Evolutionary conservation across 2,329 filamentous ascomycete species (phyloP).

Genomic region (Fusarium humuli): DNA sequence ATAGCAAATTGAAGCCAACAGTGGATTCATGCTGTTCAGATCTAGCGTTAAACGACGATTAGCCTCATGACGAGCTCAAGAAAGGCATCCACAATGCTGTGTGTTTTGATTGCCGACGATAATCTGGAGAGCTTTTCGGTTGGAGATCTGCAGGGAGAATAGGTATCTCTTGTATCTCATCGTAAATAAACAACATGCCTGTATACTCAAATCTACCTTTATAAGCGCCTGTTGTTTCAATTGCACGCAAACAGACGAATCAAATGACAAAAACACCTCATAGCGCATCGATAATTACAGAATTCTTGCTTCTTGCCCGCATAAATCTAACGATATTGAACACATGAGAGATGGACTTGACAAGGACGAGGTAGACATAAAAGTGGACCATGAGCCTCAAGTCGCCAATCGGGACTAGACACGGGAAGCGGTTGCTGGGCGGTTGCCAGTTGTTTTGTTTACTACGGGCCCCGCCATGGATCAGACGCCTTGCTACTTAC

Average conservation of each 20-base stretch:
- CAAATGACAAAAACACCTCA: not conserved
- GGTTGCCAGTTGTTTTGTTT: constrained; percentile 52
- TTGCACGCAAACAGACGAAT: not conserved
- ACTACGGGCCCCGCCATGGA: constrained; percentile 46
- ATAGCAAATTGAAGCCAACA: constrained; percentile 1
- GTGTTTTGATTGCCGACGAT: constrained; percentile 23
- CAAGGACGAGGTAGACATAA: constrained; percentile 37
- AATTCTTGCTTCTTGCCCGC: constrained; percentile 12
- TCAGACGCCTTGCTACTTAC: constrained; percentile 2
- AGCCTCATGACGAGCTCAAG: constrained; percentile 15
- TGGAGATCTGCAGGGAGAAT: constrained; percentile 13
- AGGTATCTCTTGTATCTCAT: not conserved
- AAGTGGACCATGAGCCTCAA: constrained; percentile 18
- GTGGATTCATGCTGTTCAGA: constrained; percentile 18
- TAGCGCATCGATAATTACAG: constrained; percentile 19
- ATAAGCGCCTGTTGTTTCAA: not conserved
- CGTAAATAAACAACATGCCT: constrained; percentile 10
- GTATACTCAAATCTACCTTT: not conserved
- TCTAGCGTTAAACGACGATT: not conserved
- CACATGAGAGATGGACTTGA: constrained; percentile 24
- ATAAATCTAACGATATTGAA: constrained; percentile 23
- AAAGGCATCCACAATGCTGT: constrained; percentile 13
- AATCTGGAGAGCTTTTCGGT: constrained; percentile 20
- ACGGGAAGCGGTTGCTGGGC: constrained; percentile 48
- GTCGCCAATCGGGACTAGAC: constrained; percentile 42